Conservation (phyloP, 179 eudicot species). For the Silene coronaria region DNA sequence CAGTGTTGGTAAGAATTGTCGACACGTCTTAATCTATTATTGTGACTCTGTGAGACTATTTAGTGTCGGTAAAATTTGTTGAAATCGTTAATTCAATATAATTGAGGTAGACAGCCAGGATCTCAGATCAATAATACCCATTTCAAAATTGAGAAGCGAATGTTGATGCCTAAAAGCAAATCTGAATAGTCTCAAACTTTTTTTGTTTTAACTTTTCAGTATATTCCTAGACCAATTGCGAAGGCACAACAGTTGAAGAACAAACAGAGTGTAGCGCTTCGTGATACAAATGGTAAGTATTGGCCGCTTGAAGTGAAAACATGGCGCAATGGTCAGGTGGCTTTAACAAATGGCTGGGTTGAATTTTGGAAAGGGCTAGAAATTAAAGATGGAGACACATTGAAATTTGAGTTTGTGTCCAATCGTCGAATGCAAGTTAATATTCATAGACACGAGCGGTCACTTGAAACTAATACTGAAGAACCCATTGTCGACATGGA, state of each 20-base stretch:
- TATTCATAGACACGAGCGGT: not conserved
- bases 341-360: constrained; percentile 25
- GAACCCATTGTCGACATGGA: not conserved
- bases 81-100: not conserved
- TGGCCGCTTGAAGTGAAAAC: constrained; percentile 29
- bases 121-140: not conserved
- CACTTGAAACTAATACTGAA: not conserved
- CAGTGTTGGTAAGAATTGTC: too few relatives aligned
- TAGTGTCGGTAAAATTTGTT: too few relatives aligned
- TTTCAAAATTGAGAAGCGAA: not conserved
- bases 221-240: constrained; percentile 24
- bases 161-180: too few relatives aligned
- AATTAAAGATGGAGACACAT: constrained; percentile 18
- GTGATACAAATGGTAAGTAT: constrained; percentile 28
- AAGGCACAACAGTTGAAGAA: constrained; percentile 14
- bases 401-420: constrained; percentile 23
- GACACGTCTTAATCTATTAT: not conserved
- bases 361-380: constrained; percentile 27
- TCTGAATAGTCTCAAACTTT: not conserved
- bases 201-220: constrained; percentile 6
- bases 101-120: too few relatives aligned
- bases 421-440: constrained; percentile 18
- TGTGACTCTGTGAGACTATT: too few relatives aligned
- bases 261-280: constrained; percentile 22
- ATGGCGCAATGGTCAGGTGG: constrained; percentile 12